phyloP scores from a whole-genome alignment of 2,329 filamentous ascomycete species.

The Clarireedia paspali region DNA sequence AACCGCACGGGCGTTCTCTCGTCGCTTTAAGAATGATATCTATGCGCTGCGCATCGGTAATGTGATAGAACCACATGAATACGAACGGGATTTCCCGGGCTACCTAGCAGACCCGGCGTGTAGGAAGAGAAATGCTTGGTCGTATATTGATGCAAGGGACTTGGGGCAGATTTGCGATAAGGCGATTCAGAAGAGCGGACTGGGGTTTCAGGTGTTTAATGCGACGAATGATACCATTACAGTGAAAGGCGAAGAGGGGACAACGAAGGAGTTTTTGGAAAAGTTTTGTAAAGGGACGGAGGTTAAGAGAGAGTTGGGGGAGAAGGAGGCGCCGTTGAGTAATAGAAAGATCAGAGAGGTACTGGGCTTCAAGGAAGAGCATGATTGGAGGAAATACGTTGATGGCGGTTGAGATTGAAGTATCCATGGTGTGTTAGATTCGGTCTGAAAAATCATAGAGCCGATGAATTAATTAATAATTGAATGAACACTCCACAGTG shows the following conservation, averaged over 20 bases:
- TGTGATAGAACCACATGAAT: conserved; percentile 55
- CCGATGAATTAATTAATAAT: no score
- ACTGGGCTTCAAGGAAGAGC: conserved; percentile 50
- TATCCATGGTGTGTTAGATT: no score
- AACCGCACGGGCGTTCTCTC: conserved; percentile 39
- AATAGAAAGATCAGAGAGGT: conserved; percentile 53
- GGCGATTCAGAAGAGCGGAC: conserved; percentile 42
- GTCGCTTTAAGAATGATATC: conserved; percentile 48
- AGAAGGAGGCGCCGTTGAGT: conserved; percentile 51
- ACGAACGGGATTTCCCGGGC: conserved; percentile 42
- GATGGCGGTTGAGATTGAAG: no score
- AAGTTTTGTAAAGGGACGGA: conserved; percentile 40
- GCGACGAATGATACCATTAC: conserved; percentile 57
- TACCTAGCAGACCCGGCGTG: conserved; percentile 43
- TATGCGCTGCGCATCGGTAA: conserved; percentile 55
- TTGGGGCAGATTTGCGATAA: conserved; percentile 53
- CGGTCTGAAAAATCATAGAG: no score
- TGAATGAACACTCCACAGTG: no score
- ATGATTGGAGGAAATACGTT: conserved; percentile 39
- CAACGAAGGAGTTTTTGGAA: conserved; percentile 45
- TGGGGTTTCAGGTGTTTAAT: conserved; percentile 59
- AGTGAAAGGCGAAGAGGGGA: conserved; percentile 30
- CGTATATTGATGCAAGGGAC: conserved; percentile 55
- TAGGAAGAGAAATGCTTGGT: conserved; percentile 52
- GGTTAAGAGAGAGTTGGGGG: conserved; percentile 47